These are phyloP conservation scores for Amauroascus niger DNA, from an alignment of 2,329 filamentous ascomycete species.

Conservation along the genomic window DNA sequence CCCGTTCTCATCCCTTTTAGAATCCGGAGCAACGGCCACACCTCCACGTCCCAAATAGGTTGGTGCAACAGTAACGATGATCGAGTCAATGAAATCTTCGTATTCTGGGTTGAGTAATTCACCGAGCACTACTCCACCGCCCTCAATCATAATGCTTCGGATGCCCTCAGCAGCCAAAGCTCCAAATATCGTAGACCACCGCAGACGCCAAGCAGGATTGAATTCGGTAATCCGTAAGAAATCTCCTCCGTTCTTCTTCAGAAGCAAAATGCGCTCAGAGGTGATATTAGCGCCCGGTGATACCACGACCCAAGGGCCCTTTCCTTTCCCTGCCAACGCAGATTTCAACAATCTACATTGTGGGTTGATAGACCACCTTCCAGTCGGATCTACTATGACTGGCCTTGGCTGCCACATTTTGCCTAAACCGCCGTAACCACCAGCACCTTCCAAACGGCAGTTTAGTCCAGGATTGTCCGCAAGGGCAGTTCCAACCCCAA, in stretches of 20 bases:
- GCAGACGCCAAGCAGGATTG: constrained; percentile 40
- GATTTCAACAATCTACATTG: constrained; percentile 58
- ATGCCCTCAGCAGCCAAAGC: constrained; percentile 52
- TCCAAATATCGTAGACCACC: constrained; percentile 56
- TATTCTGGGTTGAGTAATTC: constrained; percentile 58
- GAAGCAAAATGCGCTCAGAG: constrained; percentile 36
- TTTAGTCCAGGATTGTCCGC: constrained; percentile 81
- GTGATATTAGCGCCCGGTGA: constrained; percentile 40
- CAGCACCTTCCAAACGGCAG: constrained; percentile 58
- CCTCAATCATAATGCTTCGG: constrained; percentile 81
- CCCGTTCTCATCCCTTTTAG: constrained; percentile 43
- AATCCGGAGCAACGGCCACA: constrained; percentile 64
- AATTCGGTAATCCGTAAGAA: constrained; percentile 35
- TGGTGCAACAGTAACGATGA: constrained; percentile 83
- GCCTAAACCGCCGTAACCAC: constrained; percentile 46
- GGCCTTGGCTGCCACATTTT: constrained; percentile 62
- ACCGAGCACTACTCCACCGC: constrained; percentile 74
- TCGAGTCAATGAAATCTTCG: constrained; percentile 57
- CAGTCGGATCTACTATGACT: constrained; percentile 67
- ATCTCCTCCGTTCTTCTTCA: constrained; percentile 40
- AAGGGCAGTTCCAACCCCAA: constrained; percentile 74
- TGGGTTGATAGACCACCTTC: constrained; percentile 57
- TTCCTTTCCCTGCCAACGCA: constrained; percentile 54
- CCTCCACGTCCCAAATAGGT: constrained; percentile 80
- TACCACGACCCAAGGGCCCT: constrained; percentile 63